Evolutionary conservation across 192 early-diverging fungal species (phyloP).

Genomic region (Cetraspora pellucida): DNA sequence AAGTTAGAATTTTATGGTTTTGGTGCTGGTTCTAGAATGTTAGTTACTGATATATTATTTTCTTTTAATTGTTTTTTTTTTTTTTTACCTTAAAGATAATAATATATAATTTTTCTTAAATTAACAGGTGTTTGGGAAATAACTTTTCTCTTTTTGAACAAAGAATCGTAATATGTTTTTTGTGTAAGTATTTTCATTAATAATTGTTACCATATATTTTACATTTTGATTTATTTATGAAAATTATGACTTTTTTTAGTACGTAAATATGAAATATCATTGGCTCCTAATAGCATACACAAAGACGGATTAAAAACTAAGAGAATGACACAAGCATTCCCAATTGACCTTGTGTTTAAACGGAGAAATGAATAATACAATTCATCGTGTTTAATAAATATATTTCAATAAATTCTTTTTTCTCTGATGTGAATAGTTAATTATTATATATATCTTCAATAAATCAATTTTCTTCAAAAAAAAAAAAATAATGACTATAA

Average conservation of each 20-base stretch:
- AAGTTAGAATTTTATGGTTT: background rate
- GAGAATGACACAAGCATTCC: background rate
- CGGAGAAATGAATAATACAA: background rate
- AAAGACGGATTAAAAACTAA: background rate
- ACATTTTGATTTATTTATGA: background rate
- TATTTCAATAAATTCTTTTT: no score
- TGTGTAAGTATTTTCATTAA: background rate
- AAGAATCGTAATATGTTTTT: background rate
- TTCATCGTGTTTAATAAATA: background rate
- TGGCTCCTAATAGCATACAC: background rate
- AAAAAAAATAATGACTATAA: no score
- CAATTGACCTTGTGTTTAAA: background rate
- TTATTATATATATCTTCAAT: no score
- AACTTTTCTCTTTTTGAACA: slow-evolving; percentile 4
- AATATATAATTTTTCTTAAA: background rate
- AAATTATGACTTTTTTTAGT: background rate
- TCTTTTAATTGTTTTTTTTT: no score
- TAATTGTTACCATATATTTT: background rate
- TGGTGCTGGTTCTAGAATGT: background rate
- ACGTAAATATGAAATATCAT: background rate
- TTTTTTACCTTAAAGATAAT: background rate
- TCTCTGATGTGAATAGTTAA: no score
- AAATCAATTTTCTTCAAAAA: no score
- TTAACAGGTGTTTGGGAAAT: background rate
- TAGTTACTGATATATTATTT: background rate